These are phyloP conservation scores for Colletotrichum nymphaeae DNA, from an alignment of 2,329 filamentous ascomycete genomes.

Conservation along the genomic window DNA sequence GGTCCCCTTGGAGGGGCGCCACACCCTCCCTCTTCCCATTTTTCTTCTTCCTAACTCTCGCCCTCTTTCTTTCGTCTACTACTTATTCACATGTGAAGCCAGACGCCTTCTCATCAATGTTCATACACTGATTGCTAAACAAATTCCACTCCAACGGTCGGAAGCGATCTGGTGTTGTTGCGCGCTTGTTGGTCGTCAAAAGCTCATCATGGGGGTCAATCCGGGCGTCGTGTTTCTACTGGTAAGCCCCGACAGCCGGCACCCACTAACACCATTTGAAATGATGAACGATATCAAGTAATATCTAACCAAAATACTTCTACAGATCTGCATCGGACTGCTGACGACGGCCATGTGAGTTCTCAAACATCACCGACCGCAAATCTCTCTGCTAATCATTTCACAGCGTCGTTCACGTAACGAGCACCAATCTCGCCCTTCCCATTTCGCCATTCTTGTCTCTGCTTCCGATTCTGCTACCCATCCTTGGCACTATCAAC, in stretches of 20 bases:
- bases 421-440: constrained; percentile 52
- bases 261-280: not conserved
- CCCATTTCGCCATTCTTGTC: constrained; percentile 50
- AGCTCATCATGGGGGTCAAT: constrained; percentile 40
- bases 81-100: constrained; percentile 8
- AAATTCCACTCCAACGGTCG: not conserved
- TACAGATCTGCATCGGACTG: constrained; percentile 44
- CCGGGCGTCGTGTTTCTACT: constrained; percentile 45
- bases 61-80: not conserved
- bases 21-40: constrained; percentile 23
- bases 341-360: constrained; percentile 47
- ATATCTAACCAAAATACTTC: not conserved
- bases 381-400: not conserved
- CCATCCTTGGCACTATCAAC: constrained; percentile 51
- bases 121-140: not conserved
- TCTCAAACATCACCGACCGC: not conserved
- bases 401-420: constrained; percentile 52
- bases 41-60: not conserved
- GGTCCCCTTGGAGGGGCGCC: constrained; percentile 5
- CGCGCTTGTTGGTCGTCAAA: not conserved
- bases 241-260: constrained; percentile 38
- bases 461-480: constrained; percentile 52
- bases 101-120: not conserved
- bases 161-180: not conserved
- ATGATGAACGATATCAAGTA: not conserved